A percentile compares a stretch with the other conserved stretches of the same genome.
Evolutionary conservation across 176 grass and related monocot genomes (phyloP).

Genomic region (Pontederia crassipes): DNA sequence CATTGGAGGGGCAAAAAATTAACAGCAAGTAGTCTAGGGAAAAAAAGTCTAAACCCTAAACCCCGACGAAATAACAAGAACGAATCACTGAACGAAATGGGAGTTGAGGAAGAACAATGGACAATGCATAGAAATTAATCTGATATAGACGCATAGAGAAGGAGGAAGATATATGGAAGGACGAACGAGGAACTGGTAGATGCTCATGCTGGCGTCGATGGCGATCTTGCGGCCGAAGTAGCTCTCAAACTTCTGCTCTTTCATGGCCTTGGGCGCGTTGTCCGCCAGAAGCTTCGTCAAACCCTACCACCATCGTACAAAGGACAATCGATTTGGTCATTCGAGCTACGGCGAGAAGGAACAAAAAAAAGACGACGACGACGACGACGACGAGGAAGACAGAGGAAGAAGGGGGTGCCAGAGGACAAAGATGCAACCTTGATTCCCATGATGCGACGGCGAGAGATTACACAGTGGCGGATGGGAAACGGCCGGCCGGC

Average conservation of each 20-base stretch:
- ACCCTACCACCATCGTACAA: slow-evolving; percentile 36
- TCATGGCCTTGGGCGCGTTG: slow-evolving; percentile 46
- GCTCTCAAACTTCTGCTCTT: slow-evolving; percentile 50
- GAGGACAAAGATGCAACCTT: slow-evolving; percentile 33
- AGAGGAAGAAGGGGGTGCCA: not conserved
- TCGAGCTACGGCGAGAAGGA: not conserved
- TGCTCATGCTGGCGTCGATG: slow-evolving; percentile 80
- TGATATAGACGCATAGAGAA: not conserved
- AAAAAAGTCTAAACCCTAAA: slow-evolving; percentile 3
- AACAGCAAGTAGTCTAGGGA: not conserved
- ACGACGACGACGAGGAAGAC: not conserved
- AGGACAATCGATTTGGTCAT: too few species aligned
- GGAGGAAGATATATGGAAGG: not conserved
- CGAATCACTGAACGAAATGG: too few species aligned
- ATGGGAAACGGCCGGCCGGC: not conserved
- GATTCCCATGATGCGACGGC: slow-evolving; percentile 49
- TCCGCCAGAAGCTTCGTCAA: slow-evolving; percentile 78
- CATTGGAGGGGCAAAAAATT: slow-evolving; percentile 5
- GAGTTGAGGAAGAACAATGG: too few species aligned
- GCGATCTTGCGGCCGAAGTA: slow-evolving; percentile 70
- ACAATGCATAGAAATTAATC: not conserved
- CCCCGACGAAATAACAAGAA: not conserved
- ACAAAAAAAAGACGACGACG: not conserved
- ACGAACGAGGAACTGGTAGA: slow-evolving; percentile 81
- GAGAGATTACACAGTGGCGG: not conserved